Conservation (phyloP, 106 monocot genomes). For the Platanthera guangdongensis region DNA sequence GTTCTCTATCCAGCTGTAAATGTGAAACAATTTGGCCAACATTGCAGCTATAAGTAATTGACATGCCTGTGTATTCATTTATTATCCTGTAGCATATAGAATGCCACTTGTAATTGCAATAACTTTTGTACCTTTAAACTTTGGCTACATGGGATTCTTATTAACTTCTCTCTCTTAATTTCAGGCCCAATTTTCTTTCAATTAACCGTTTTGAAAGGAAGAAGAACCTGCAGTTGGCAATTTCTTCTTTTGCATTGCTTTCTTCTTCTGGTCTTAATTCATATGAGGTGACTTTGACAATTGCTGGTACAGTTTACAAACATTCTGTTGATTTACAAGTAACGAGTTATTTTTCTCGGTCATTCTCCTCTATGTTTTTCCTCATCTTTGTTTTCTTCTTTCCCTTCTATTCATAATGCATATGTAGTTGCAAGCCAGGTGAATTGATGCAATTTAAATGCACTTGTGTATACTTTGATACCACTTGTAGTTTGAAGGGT, state of each 20-base stretch:
- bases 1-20: constrained; percentile 90
- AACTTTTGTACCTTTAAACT: neutral
- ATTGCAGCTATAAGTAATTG: constrained; percentile 71
- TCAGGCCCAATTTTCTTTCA: constrained; percentile 89
- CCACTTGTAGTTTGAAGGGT: too few relatives aligned
- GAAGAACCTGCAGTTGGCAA: constrained; percentile 90
- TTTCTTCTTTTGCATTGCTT: constrained; percentile 83
- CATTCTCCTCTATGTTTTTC: neutral
- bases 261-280: constrained; percentile 31
- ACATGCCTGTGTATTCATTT: constrained; percentile 32
- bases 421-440: too few relatives aligned
- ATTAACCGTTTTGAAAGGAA: constrained; percentile 98
- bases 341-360: neutral
- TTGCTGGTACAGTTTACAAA: constrained; percentile 50
- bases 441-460: too few relatives aligned
- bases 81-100: constrained; percentile 13
- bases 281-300: constrained; percentile 50
- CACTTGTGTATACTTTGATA: too few relatives aligned
- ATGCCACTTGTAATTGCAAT: neutral
- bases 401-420: too few relatives aligned
- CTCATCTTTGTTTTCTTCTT: too few relatives aligned
- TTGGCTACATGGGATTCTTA: neutral
- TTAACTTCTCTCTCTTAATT: constrained; percentile 8
- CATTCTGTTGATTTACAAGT: neutral
- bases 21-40: constrained; percentile 57